These are phyloP conservation scores for Amphirosellinia nigrospora DNA, from an alignment of 495 filamentous ascomycete genomes.

Conservation along the genomic window DNA sequence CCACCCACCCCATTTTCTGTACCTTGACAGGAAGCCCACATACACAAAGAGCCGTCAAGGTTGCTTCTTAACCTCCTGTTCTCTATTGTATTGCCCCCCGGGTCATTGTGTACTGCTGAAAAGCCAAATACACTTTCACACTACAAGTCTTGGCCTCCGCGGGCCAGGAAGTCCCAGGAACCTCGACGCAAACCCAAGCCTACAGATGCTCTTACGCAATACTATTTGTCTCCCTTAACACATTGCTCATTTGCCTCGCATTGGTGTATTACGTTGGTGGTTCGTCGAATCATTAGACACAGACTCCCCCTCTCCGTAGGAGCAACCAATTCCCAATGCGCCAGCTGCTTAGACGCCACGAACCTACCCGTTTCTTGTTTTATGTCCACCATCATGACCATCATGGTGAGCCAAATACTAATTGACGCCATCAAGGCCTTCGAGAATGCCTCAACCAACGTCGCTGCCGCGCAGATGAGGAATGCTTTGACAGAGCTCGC, in stretches of 20 bases:
- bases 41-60: conserved; percentile 12
- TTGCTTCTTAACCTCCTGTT: conserved; percentile 17
- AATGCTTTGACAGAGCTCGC: conserved; percentile 92
- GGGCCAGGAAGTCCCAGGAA: conserved; percentile 7
- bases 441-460: conserved; percentile 97
- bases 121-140: conserved; percentile 12
- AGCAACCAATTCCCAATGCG: not conserved
- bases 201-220: not conserved
- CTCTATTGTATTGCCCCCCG: not conserved
- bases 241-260: not conserved
- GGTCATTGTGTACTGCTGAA: not conserved
- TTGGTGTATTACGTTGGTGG: not conserved
- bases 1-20: conserved; percentile 19
- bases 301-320: not conserved
- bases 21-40: conserved; percentile 15
- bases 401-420: conserved; percentile 18
- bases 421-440: conserved; percentile 71
- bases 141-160: not conserved
- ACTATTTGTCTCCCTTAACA: not conserved
- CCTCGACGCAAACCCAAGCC: not conserved
- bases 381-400: not conserved
- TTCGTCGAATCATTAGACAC: not conserved
- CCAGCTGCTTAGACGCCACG: not conserved
- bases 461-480: conserved; percentile 98
- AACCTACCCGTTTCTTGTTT: not conserved